Conservation (phyloP, 768 basidiomycete genomes). For the Gloeophyllum trabeum region DNA sequence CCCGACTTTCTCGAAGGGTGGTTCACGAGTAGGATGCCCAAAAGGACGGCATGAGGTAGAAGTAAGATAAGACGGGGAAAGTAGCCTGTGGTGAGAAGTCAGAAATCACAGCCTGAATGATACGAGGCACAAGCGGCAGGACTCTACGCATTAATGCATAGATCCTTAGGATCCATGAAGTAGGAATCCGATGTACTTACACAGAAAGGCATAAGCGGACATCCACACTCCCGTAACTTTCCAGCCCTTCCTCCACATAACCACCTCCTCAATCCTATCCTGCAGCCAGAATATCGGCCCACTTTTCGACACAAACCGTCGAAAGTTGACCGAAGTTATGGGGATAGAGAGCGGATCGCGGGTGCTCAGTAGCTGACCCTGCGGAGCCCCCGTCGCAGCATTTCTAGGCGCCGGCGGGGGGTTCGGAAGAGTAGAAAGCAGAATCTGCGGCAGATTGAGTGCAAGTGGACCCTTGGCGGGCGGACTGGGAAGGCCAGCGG, state of each 20-base stretch:
- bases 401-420: constrained; percentile 12
- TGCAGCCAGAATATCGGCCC: constrained; percentile 86
- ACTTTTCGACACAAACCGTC: constrained; percentile 63
- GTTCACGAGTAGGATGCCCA: constrained; percentile 54
- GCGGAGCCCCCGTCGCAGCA: constrained; percentile 10
- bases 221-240: constrained; percentile 66
- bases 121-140: too few relatives aligned
- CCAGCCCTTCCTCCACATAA: constrained; percentile 76
- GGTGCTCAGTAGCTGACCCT: constrained; percentile 10
- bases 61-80: constrained; percentile 65
- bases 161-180: background rate
- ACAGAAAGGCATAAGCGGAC: constrained; percentile 66
- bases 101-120: background rate
- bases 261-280: constrained; percentile 76
- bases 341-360: constrained; percentile 68
- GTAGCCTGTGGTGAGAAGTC: constrained; percentile 37
- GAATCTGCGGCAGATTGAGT: background rate
- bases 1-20: constrained; percentile 41
- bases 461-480: constrained; percentile 3
- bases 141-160: background rate
- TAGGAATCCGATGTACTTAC: constrained; percentile 35
- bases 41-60: constrained; percentile 51
- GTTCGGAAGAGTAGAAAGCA: constrained; percentile 14
- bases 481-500: constrained; percentile 20
- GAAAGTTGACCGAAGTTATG: constrained; percentile 70